Percentiles rank a stretch among this genome's conserved stretches.
phyloP scores from a whole-genome alignment of 306 rosid genomes.

The Gillenia trifoliata region DNA sequence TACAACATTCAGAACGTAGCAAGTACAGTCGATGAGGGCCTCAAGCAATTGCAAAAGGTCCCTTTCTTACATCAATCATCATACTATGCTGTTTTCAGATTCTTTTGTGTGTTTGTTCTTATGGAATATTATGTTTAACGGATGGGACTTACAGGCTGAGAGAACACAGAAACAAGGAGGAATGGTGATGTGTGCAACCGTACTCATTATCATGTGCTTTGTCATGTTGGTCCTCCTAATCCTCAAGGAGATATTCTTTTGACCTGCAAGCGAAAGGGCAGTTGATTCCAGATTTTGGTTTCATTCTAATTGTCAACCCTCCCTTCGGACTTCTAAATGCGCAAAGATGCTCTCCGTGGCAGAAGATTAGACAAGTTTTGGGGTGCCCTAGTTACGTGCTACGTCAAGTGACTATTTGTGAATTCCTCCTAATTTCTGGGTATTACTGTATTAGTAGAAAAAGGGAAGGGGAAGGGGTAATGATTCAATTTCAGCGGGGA shows the following conservation, averaged over 20 bases:
- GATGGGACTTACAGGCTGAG: slow-evolving; percentile 72
- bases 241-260: slow-evolving; percentile 82
- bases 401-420: slow-evolving; percentile 18
- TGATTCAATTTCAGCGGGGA: slow-evolving; percentile 33
- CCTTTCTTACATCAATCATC: background rate
- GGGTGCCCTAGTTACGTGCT: slow-evolving; percentile 3
- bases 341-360: slow-evolving; percentile 19
- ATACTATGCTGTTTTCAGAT: slow-evolving; percentile 2
- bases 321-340: slow-evolving; percentile 24
- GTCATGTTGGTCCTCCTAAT: slow-evolving; percentile 83
- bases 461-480: slow-evolving; percentile 15
- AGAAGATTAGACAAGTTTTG: slow-evolving; percentile 32
- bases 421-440: slow-evolving; percentile 17
- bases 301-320: slow-evolving; percentile 28
- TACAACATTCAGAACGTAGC: slow-evolving; percentile 95
- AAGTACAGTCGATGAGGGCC: slow-evolving; percentile 91
- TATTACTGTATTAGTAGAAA: slow-evolving; percentile 5
- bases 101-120: background rate
- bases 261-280: slow-evolving; percentile 26
- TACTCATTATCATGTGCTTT: slow-evolving; percentile 91
- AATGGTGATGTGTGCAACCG: slow-evolving; percentile 87
- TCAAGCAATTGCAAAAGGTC: slow-evolving; percentile 93
- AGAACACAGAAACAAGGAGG: slow-evolving; percentile 94
- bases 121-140: slow-evolving; percentile 14
- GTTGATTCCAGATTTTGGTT: slow-evolving; percentile 27